These are phyloP conservation scores for Cladosporium sphaerospermum DNA, from an alignment of 2,329 filamentous ascomycete species.

Conservation along the genomic window DNA sequence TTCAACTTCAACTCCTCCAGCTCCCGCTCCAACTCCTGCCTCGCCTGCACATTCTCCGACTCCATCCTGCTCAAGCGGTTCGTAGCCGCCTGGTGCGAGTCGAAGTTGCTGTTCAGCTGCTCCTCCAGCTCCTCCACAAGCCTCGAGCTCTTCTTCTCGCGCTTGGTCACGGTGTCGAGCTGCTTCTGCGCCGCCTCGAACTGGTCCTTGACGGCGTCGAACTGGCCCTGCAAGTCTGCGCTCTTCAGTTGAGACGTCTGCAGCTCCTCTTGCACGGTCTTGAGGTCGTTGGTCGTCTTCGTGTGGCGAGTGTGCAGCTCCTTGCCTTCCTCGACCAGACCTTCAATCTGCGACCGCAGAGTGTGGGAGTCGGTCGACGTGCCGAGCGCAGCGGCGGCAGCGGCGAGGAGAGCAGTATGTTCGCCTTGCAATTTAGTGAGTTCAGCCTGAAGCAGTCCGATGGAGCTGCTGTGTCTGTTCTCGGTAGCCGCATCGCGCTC, in stretches of 20 bases:
- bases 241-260: conserved; percentile 34
- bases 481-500: conserved; percentile 33
- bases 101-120: conserved; percentile 89
- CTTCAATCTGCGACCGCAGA: conserved; percentile 38
- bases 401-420: conserved; percentile 54
- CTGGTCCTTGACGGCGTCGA: conserved; percentile 41
- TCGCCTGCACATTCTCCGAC: conserved; percentile 40
- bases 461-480: conserved; percentile 28
- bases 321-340: conserved; percentile 41
- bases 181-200: conserved; percentile 53
- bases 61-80: conserved; percentile 73
- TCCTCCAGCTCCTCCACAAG: conserved; percentile 95
- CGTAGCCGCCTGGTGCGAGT: conserved; percentile 77
- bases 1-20: conserved; percentile 74
- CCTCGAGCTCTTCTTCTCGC: conserved; percentile 85
- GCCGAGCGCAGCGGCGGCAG: conserved; percentile 57
- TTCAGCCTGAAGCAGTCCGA: conserved; percentile 50
- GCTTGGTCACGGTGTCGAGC: conserved; percentile 50
- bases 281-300: conserved; percentile 38
- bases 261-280: conserved; percentile 38
- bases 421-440: conserved; percentile 55
- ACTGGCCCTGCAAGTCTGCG: conserved; percentile 36
- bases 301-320: conserved; percentile 38
- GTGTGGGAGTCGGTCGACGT: conserved; percentile 48
- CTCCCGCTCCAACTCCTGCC: conserved; percentile 48